Evolutionary conservation across 768 basidiomycete genomes (phyloP), one percentile per base, ranked within the genome.

Genomic region (Ramaria sp.): DNA sequence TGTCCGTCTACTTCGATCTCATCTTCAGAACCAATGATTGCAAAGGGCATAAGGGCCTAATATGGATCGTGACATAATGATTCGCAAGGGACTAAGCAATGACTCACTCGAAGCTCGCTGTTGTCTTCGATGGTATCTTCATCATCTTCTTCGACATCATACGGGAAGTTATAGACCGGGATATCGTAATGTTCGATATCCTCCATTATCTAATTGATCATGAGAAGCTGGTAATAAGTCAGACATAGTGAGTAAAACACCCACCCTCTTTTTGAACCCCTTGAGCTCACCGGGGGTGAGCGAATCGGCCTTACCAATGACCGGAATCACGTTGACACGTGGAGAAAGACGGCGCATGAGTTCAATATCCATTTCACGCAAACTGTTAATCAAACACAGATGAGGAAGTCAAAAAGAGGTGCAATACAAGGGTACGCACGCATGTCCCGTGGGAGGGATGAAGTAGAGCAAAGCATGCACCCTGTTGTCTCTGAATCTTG

Each of bases 141-240:
- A 65, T 99, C 96, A 65, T 99, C 96, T 69, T 99, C 96, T 68
- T 99, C 96, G 6, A 95, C 85, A 61, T 98, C 96, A 67, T 97
- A 99, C 0, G 96, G 96, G 78, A 99, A 99, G 73, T 98, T 98
- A 77, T 98, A 98, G 38, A 98, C 86, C 4, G 96, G 96, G 61
- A 99, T 98, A 60, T 87, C 85, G 64, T 97, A 97, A 73, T 98
- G 80, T 64, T 97, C 95, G 61, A 99, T 99, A 66, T 99, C 96
- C 70, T 99, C 95, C 95, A 98, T 99, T 63, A 99, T 83, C 93
- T 96, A 60, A 1, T 55, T n/a, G 37, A 42, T 37, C 3, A 16
- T 39, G 13, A 52, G 34, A 15, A 37, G 32, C 32, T 9, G 1
- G 48, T 20, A 52, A 36, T 9, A 16, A 18, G 24, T 6, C 13